Percentiles rank a stretch among this genome's conserved stretches.
phyloP scores from a whole-genome alignment of 768 basidiomycete genomes.

The Mrakia gelida region DNA sequence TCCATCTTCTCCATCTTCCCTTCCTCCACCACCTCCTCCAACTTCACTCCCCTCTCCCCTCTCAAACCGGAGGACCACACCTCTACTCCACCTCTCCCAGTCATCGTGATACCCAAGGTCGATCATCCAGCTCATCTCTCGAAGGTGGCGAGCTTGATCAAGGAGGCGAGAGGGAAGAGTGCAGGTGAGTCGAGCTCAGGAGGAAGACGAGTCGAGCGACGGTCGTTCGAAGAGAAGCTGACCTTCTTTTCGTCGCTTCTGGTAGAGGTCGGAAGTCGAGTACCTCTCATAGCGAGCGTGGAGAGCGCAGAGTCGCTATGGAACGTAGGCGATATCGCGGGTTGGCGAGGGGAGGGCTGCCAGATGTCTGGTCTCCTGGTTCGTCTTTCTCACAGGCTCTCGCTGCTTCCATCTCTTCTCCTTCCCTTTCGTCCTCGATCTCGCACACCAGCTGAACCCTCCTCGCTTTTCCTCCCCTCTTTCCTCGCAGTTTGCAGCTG shows the following conservation, averaged over 20 bases:
- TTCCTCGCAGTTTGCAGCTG: slow-evolving; percentile 75
- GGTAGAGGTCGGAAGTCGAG: neutral
- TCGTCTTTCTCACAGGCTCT: neutral
- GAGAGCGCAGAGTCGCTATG: slow-evolving; percentile 18
- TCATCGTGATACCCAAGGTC: slow-evolving; percentile 27
- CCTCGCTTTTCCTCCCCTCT: neutral
- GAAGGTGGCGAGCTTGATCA: slow-evolving; percentile 3
- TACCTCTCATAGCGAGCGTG: slow-evolving; percentile 10
- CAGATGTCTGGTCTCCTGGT: neutral
- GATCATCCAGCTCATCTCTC: slow-evolving; percentile 10
- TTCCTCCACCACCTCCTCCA: neutral
- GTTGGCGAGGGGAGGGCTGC: slow-evolving; percentile 10
- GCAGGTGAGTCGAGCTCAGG: neutral
- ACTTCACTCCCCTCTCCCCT: slow-evolving; percentile 1
- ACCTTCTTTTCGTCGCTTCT: neutral
- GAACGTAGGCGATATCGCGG: slow-evolving; percentile 10
- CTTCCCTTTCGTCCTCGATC: no score
- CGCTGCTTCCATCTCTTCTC: neutral
- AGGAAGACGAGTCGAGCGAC: no score
- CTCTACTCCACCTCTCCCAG: neutral
- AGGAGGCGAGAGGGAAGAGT: neutral
- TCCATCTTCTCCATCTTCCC: slow-evolving; percentile 13
- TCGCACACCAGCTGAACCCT: neutral
- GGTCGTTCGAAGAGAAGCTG: neutral
- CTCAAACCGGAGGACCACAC: neutral